phyloP scores from a whole-genome alignment of 257 asterid genomes.

The Cordia subcordata region DNA sequence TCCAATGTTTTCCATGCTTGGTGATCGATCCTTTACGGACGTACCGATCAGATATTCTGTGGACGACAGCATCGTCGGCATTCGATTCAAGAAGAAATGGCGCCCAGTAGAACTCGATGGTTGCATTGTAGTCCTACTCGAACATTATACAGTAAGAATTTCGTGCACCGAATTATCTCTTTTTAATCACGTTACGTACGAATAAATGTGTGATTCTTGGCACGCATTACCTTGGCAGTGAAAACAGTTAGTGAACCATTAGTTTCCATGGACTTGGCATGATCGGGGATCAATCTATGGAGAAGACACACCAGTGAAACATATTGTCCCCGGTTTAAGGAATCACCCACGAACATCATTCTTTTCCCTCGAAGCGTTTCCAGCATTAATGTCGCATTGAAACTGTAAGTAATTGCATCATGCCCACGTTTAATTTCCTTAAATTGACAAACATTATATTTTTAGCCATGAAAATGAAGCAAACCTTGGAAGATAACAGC shows the following conservation, averaged over 20 bases:
- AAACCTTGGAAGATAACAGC: slow-evolving; percentile 81
- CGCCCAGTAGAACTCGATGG: slow-evolving; percentile 81
- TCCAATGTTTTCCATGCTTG: slow-evolving; percentile 69
- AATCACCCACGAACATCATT: slow-evolving; percentile 80
- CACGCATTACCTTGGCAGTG: slow-evolving; percentile 55
- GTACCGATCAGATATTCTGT: slow-evolving; percentile 44
- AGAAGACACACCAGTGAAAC: slow-evolving; percentile 75
- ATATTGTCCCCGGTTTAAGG: slow-evolving; percentile 65
- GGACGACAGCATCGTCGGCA: slow-evolving; percentile 61
- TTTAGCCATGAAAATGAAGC: not conserved
- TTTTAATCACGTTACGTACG: no score
- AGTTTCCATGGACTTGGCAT: slow-evolving; percentile 50
- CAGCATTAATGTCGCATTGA: slow-evolving; percentile 63
- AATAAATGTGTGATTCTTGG: not conserved
- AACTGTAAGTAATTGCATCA: no score
- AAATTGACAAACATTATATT: no score
- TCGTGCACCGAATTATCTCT: no score
- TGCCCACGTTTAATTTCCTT: no score
- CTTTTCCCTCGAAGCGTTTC: slow-evolving; percentile 65
- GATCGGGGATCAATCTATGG: slow-evolving; percentile 40
- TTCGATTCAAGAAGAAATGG: slow-evolving; percentile 84
- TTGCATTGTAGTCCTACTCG: slow-evolving; percentile 80
- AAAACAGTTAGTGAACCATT: slow-evolving; percentile 46
- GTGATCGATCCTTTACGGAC: slow-evolving; percentile 58
- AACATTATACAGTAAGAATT: no score